Conservation (phyloP, 2,329 filamentous ascomycete species). For the Pestalotiopsis sp. region DNA sequence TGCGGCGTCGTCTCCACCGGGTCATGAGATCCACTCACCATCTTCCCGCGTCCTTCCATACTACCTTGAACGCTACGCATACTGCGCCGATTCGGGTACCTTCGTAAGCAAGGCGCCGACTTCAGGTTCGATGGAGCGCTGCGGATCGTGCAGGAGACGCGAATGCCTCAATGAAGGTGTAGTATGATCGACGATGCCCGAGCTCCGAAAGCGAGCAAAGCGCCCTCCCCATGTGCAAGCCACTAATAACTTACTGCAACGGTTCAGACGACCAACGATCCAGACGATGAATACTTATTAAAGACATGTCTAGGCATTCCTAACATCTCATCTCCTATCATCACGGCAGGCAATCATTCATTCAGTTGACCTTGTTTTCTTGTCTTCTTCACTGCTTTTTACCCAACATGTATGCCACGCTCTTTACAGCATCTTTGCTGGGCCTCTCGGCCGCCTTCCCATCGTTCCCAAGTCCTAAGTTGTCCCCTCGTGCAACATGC, state of each 20-base stretch:
- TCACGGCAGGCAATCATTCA: neutral
- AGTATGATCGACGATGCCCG: neutral
- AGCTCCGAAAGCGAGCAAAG: neutral
- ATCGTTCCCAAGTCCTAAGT: neutral
- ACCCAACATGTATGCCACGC: conserved; percentile 2
- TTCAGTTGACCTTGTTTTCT: neutral
- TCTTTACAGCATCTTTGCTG: conserved; percentile 11
- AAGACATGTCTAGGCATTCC: neutral
- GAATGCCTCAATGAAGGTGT: conserved; percentile 3
- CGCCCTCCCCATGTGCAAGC: neutral
- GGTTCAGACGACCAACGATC: neutral
- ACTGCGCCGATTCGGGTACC: neutral
- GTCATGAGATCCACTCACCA: neutral
- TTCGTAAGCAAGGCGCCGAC: neutral
- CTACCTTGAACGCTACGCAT: neutral
- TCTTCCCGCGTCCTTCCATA: neutral
- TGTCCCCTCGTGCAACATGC: conserved; percentile 7
- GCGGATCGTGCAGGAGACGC: neutral
- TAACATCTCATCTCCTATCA: neutral
- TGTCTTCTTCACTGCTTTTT: neutral
- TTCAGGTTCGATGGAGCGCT: neutral
- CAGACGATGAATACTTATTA: neutral
- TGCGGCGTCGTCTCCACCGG: neutral
- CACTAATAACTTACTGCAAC: neutral
- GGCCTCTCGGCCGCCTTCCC: conserved; percentile 9